Conservation (phyloP, 768 basidiomycete genomes). For the Tulasnella calospora region DNA sequence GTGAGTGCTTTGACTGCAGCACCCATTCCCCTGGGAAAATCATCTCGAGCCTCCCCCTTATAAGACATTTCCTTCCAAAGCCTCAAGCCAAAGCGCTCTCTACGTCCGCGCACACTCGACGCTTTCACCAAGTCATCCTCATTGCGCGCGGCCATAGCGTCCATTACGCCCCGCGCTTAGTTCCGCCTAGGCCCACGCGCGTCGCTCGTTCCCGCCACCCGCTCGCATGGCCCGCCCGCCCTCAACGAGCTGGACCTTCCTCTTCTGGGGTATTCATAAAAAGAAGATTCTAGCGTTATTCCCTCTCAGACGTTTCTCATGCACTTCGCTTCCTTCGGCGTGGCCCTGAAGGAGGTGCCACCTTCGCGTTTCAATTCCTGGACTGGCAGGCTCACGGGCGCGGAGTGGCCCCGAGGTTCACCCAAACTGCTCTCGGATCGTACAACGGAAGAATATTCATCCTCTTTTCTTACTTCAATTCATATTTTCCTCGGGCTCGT, state of each 20-base stretch:
- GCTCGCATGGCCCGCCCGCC: not conserved
- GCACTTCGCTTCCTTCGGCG: not conserved
- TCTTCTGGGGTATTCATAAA: not conserved
- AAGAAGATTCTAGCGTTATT: not conserved
- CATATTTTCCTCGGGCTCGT: not conserved
- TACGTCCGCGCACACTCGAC: not conserved
- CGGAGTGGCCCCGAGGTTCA: constrained; percentile 8
- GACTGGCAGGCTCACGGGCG: not conserved
- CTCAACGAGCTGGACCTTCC: not conserved
- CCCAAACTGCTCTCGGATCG: constrained; percentile 9
- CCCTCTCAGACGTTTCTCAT: not conserved
- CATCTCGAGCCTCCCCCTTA: not conserved
- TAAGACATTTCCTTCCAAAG: not conserved
- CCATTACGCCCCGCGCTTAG: not conserved
- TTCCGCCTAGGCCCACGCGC: not conserved
- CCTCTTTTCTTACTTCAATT: not conserved
- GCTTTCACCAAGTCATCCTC: not conserved
- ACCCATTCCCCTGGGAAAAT: not conserved
- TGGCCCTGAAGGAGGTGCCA: not conserved
- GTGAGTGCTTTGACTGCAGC: not conserved
- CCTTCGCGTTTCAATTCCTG: constrained; percentile 1
- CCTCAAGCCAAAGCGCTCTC: too few species aligned
- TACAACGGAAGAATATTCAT: constrained; percentile 10
- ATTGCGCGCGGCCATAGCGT: not conserved
- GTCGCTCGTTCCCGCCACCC: not conserved